Base-by-base conservation (phyloP, 2,329 filamentous ascomycete genomes). In the Talaromyces sp. region DNA sequence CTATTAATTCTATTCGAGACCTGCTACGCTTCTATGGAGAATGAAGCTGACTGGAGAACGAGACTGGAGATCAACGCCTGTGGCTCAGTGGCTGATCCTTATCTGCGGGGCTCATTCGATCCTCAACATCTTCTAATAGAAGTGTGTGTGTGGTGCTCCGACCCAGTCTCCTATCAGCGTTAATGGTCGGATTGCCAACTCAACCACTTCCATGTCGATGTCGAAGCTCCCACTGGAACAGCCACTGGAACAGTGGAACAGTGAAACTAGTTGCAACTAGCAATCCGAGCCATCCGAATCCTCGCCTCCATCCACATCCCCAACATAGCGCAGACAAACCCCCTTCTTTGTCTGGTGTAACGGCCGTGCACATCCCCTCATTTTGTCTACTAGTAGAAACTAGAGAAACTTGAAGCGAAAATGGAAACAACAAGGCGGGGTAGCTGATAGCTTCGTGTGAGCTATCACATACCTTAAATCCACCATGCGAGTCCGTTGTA, bases 381-480 rank as follows among this genome's bases (percentile, higher is more conserved):
- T 60, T 14, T 16, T 10, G 3, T 37, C 14, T 47, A 24, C 19
- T 47, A 3, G 19, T 13, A 37, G 13, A 37, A 10, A 13, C 35
- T 10, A 37, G 35, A 37, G 35, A 37, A 31, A 31, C 27, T 10
- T 45, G 7, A 19, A 24, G 45, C 19, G 45, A 47, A 33, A 27
- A 14, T 50, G 49, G 14, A 33, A 3, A 27, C 13, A 11, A 14
- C 16, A 22, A 47, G 57, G 57, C 37, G 57, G 57, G 57, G 57
- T 60, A 60, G 57, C 57, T 60, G 33, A 22, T 31, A 33, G 57
- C 57, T 60, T 19, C 16, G 39, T 60, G 41, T 47, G 57, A 60
- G 57, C 39, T 47, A 60, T 60, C 57, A 60, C n/a, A 60, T 60
- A 60, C 41, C 41, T 47, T 60, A 60, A 60, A 47, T 33, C 41